Base-by-base conservation (phyloP, 345 rosid genomes). In the Leavenworthia alabamica region DNA sequence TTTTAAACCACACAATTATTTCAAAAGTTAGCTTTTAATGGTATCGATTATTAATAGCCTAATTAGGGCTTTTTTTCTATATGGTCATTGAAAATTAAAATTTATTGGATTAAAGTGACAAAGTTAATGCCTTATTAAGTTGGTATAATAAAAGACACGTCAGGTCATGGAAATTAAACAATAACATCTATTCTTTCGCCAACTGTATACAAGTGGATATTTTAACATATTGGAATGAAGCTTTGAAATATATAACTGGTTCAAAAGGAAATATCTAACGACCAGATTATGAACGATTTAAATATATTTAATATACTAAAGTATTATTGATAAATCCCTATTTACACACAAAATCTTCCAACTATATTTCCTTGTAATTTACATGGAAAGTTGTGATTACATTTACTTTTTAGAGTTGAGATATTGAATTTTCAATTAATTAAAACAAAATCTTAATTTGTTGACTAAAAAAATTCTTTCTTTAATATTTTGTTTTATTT, bases 1-100 rank as follows among this genome's bases (percentile, higher is more conserved):
- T 33, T 46, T 15, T 54, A 44, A 55, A 49, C 64, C 64, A 47
- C 39, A 20, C 59, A 70, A 39, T 62, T 55, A 62, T 39, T 55
- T 22, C 40, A 14, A 47, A 55, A 62, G 59, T 31, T 39, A 35
- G 2, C n/a, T 42, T 51, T 29, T 6, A 4, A 59, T 49, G 47
- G 24, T 37, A 26, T 33, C 56, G 8, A 40, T 59, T 40, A 41
- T 41, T 60, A 14, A 17, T 60, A 14, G 43, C 36, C 22, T 49
- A 58, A 27, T 48, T 56, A 47, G 16, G 19, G 15, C 4, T 8
- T 24, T 9, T 24, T 10, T 39, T 27, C 49, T 49, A 28, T 11
- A 48, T 62, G 27, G 46, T 24, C 46, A 23, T 4, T 36, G 15
- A 15, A 16, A 48, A 23, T 23, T 35, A 32, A 35, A 2, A 14